These are phyloP conservation scores for Scytalidium sp. DNA, from an alignment of 2,329 filamentous ascomycete species.

Conservation along the genomic window DNA sequence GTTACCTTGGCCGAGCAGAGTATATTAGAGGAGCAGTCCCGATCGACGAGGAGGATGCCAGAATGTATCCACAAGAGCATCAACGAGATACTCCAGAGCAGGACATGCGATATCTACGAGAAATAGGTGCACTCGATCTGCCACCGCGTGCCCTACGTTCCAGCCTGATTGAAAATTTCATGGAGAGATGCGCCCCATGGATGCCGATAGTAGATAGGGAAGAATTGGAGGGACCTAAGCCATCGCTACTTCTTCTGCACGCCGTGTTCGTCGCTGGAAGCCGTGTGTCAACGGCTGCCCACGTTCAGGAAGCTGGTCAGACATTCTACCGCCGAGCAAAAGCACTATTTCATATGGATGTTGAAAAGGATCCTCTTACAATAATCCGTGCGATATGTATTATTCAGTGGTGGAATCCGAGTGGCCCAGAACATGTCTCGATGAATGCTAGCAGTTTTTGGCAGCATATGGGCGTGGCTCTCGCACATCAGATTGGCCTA, in stretches of 20 bases:
- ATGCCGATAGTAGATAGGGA: constrained; percentile 21
- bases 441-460: constrained; percentile 31
- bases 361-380: constrained; percentile 28
- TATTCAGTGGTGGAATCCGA: constrained; percentile 32
- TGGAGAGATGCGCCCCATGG: constrained; percentile 16
- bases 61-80: not conserved
- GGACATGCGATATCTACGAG: not conserved
- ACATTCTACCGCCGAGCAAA: constrained; percentile 32
- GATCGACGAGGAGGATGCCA: not conserved
- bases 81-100: not conserved
- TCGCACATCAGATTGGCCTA: constrained; percentile 40
- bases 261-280: constrained; percentile 40
- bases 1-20: not conserved
- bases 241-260: constrained; percentile 31
- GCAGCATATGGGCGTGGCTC: constrained; percentile 36
- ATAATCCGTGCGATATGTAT: constrained; percentile 29
- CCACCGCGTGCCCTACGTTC: constrained; percentile 10
- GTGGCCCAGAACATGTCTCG: constrained; percentile 29
- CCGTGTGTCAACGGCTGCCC: constrained; percentile 28
- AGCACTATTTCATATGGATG: constrained; percentile 29
- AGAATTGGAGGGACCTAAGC: constrained; percentile 17
- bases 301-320: constrained; percentile 21
- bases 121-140: not conserved
- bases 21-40: not conserved
- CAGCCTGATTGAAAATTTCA: constrained; percentile 13